Conservation (phyloP, 1,139 yeast genomes). For the Debaryomyces singareniensis region DNA sequence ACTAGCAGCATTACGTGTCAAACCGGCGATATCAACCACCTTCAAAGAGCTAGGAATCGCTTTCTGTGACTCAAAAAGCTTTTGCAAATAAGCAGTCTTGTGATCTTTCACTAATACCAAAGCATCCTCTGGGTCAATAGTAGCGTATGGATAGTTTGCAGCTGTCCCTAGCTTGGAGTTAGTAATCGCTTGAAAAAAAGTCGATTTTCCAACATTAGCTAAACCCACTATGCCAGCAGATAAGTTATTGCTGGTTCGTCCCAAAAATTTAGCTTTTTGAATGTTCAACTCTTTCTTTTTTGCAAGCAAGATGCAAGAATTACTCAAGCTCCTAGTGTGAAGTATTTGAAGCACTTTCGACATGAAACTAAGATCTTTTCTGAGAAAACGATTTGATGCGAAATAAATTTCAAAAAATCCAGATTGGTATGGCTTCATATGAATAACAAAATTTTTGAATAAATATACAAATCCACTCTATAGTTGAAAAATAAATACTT, state of each 20-base stretch:
- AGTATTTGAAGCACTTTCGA: no score
- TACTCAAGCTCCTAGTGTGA: neutral
- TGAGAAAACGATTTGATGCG: no score
- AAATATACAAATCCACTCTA: no score
- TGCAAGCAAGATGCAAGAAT: conserved; percentile 1
- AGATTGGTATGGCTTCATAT: no score
- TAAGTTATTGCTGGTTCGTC: conserved; percentile 51
- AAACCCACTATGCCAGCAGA: conserved; percentile 61
- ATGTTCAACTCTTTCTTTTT: conserved; percentile 3
- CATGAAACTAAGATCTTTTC: no score
- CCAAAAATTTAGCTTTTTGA: conserved; percentile 20
- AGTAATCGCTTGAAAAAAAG: conserved; percentile 66
- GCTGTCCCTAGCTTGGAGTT: conserved; percentile 65
- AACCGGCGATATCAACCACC: conserved; percentile 69
- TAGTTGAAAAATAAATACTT: no score
- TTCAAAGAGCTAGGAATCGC: conserved; percentile 52
- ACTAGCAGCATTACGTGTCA: conserved; percentile 64
- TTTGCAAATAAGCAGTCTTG: conserved; percentile 37
- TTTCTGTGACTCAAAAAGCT: conserved; percentile 45
- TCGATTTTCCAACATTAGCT: conserved; percentile 73
- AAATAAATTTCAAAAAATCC: no score
- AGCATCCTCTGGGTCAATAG: conserved; percentile 70
- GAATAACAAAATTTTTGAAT: no score
- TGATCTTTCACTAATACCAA: conserved; percentile 50
- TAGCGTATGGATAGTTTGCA: conserved; percentile 77